Evolutionary conservation across 139 green algal genomes (phyloP).

Genomic region (Coccomyxa sp.): DNA sequence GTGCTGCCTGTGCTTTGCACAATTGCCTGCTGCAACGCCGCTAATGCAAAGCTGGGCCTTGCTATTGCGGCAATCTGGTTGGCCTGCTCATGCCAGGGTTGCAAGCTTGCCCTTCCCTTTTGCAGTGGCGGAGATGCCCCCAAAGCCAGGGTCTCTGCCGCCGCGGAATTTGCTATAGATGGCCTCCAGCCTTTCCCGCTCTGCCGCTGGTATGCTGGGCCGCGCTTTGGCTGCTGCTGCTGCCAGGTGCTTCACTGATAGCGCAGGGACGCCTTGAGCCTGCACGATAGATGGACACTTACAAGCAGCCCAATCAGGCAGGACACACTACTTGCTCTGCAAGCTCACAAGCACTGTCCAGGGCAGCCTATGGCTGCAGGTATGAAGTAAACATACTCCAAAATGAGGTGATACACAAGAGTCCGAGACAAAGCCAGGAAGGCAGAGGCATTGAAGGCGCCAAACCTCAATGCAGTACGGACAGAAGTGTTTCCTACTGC

Average conservation of each 20-base stretch:
- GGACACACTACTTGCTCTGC: neutral
- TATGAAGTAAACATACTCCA: neutral
- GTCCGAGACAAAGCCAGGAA: neutral
- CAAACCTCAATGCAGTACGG: neutral
- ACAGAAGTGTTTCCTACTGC: neutral
- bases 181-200: conserved; percentile 46
- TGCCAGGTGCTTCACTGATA: conserved; percentile 47
- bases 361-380: neutral
- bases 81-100: conserved; percentile 48
- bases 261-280: neutral
- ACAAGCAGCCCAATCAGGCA: neutral
- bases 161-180: conserved; percentile 57
- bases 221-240: conserved; percentile 39
- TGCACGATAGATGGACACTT: neutral
- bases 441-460: neutral
- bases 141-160: conserved; percentile 29
- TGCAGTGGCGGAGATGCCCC: conserved; percentile 11
- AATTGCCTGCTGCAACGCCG: too few species aligned
- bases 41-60: neutral
- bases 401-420: neutral
- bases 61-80: too few species aligned
- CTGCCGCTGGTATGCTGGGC: conserved; percentile 52
- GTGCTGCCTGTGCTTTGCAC: neutral
- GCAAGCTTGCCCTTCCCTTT: conserved; percentile 44
- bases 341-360: neutral